Evolutionary conservation across 164 flowering plant species (phyloP), one percentile per base, ranked within the genome.

Genomic region (Magnolia sinica): DNA sequence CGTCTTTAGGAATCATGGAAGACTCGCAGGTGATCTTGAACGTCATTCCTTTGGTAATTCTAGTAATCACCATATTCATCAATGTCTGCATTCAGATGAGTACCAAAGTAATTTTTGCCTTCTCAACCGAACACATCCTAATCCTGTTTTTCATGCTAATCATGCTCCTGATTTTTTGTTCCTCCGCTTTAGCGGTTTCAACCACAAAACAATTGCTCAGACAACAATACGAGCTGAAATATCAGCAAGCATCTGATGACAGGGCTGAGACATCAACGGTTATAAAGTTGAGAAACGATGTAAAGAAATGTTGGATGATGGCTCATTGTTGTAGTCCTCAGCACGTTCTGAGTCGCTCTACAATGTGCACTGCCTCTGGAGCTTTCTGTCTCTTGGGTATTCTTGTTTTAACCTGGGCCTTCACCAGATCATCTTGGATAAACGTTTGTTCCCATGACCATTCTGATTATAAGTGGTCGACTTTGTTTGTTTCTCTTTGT

Each of bases 401-500:
- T 91, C 83, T 7, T 84, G 92, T 19, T 88, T 85, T 0, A 92
- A 82, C 19, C 84, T 85, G 0, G 84, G 89, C 77, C 81, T 85
- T 24, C 88, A n/a, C 85, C 65, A 69, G 82, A 51, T 4, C 10
- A 92, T 27, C 1, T 1, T 27, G 29, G 29, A 24, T 24, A n/a
- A n/a, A n/a, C n/a, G 27, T 0, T 1, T 24, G 27, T 24, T 24
- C 27, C 79, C 49, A 16, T 7, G 90, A 90, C 0, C 78, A 83
- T 1, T 89, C 93, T 8, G 94, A 88, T 71, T 89, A 92, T 51
- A 83, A 87, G 79, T 88, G 90, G 92, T 87, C 93, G 3, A 31
- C 24, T 37, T 1, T 6, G 13, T 0, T 70, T 7, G 23, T 76
- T 29, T 19, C 69, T 16, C 4, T 19, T n/a, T 76, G 55, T 29